A percentile compares a stretch with the other conserved stretches of the same genome.
Evolutionary conservation across 306 rosid genomes (phyloP).

Genomic region (Prunus campanulata): DNA sequence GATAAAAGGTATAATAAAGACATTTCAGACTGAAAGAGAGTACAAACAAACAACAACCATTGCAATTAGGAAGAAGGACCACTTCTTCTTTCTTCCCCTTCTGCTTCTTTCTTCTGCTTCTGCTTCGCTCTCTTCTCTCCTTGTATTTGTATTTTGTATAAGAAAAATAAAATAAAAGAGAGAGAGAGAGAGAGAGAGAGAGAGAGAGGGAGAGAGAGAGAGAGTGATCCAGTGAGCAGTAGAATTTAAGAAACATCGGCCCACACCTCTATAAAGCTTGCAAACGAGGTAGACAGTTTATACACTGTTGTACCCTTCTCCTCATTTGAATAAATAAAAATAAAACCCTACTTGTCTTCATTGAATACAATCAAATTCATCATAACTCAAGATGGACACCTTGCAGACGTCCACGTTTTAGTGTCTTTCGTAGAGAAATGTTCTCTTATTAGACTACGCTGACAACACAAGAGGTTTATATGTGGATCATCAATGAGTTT

Average conservation of each 20-base stretch:
- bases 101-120: slow-evolving; percentile 1
- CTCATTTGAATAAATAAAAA: background rate
- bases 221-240: slow-evolving; percentile 37
- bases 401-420: too few relatives aligned
- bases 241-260: slow-evolving; percentile 67
- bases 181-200: background rate
- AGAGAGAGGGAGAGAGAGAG: background rate
- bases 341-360: too few relatives aligned
- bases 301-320: slow-evolving; percentile 12
- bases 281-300: slow-evolving; percentile 62
- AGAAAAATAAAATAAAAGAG: too few relatives aligned
- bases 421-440: too few relatives aligned
- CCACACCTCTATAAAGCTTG: slow-evolving; percentile 59
- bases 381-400: too few relatives aligned
- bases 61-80: slow-evolving; percentile 34
- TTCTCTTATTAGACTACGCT: too few relatives aligned
- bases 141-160: background rate
- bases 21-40: slow-evolving; percentile 23
- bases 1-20: slow-evolving; percentile 40
- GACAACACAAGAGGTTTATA: too few relatives aligned
- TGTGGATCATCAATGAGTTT: too few relatives aligned
- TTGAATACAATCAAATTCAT: too few relatives aligned
- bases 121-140: background rate
- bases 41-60: slow-evolving; percentile 36
- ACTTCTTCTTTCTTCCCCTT: slow-evolving; percentile 4